Conservation (phyloP, 1,284 basidiomycete genomes). For the Malassezia arunalokei region DNA sequence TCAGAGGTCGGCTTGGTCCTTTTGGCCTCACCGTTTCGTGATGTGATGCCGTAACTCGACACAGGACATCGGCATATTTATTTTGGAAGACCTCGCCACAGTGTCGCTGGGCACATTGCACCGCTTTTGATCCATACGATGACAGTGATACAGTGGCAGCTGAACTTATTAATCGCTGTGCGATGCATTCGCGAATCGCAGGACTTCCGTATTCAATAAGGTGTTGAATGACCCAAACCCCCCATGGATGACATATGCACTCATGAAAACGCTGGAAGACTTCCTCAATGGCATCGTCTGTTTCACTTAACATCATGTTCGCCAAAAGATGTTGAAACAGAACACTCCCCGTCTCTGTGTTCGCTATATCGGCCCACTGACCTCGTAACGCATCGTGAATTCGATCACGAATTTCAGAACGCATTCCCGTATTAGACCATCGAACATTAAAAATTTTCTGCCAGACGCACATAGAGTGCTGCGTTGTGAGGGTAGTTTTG, state of each 20-base stretch:
- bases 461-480: slow-evolving; percentile 34
- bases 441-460: slow-evolving; percentile 26
- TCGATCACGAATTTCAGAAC: not conserved
- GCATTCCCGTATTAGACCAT: slow-evolving; percentile 19
- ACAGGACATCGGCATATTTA: slow-evolving; percentile 28
- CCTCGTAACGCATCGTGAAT: slow-evolving; percentile 30
- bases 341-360: slow-evolving; percentile 36
- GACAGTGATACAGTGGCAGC: slow-evolving; percentile 32
- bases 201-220: slow-evolving; percentile 36
- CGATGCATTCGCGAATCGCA: slow-evolving; percentile 19
- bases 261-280: slow-evolving; percentile 26
- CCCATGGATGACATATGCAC: slow-evolving; percentile 39
- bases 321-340: slow-evolving; percentile 40
- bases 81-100: slow-evolving; percentile 21
- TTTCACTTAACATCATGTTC: slow-evolving; percentile 10
- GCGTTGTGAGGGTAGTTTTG: slow-evolving; percentile 27
- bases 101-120: slow-evolving; percentile 39
- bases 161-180: slow-evolving; percentile 21
- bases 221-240: slow-evolving; percentile 41
- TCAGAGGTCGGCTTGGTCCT: slow-evolving; percentile 15
- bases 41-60: slow-evolving; percentile 6
- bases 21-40: not conserved
- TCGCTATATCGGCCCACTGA: slow-evolving; percentile 28
- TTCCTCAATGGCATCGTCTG: slow-evolving; percentile 28
- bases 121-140: slow-evolving; percentile 39